Conservation (phyloP, 768 basidiomycete species). For the Butyriboletus loyo region DNA sequence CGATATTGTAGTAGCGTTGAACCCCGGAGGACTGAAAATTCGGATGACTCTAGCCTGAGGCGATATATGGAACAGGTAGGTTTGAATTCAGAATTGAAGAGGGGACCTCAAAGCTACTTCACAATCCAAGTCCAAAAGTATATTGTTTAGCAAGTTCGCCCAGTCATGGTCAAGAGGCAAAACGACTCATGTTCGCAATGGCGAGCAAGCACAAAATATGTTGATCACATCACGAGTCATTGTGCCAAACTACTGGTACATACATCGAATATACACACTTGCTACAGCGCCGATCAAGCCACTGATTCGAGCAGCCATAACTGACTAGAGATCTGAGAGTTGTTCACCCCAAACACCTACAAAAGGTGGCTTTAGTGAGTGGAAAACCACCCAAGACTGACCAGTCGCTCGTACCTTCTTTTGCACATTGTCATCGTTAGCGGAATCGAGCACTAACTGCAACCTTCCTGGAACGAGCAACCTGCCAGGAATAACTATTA, state of each 20-base stretch:
- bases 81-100: too few species aligned
- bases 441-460: constrained; percentile 1
- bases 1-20: not conserved
- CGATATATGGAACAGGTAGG: too few species aligned
- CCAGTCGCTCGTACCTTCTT: not conserved
- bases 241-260: not conserved
- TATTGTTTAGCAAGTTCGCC: too few species aligned
- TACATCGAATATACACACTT: not conserved
- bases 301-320: constrained; percentile 1
- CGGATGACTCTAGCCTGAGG: not conserved
- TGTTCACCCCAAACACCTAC: not conserved
- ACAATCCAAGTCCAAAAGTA: too few species aligned
- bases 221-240: not conserved
- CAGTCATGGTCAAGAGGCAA: not conserved
- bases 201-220: not conserved
- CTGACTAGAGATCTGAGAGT: constrained; percentile 3
- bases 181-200: not conserved
- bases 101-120: too few species aligned
- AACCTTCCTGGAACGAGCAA: not conserved
- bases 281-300: not conserved
- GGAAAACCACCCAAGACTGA: too few species aligned
- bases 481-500: not conserved
- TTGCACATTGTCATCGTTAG: not conserved
- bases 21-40: not conserved
- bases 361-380: not conserved